Evolutionary conservation across 108 stramenopile species (phyloP).

Genomic region (Cyclotella sp.): DNA sequence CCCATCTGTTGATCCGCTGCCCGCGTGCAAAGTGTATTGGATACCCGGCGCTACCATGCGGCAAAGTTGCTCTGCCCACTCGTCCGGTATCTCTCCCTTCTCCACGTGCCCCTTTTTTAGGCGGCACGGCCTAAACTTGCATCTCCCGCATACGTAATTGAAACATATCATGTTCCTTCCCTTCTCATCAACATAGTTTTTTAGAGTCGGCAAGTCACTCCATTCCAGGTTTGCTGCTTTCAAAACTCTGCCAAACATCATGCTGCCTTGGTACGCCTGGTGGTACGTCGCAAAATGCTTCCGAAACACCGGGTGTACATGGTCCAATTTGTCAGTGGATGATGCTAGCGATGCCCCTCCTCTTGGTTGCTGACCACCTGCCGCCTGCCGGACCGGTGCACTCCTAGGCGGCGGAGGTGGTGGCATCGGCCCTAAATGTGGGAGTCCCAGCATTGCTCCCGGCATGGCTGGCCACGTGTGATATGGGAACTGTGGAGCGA

Average conservation of each 20-base stretch:
- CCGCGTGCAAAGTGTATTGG: neutral
- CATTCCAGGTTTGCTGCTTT: neutral
- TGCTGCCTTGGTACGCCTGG: neutral
- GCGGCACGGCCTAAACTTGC: neutral
- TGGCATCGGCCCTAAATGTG: neutral
- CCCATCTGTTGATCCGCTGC: neutral
- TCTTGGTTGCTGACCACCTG: no score
- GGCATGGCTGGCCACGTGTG: neutral
- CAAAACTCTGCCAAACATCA: neutral
- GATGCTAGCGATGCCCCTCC: neutral
- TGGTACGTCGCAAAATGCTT: neutral
- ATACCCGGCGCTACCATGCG: neutral
- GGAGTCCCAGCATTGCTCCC: neutral
- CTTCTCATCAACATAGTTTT: neutral
- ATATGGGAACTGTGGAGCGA: neutral
- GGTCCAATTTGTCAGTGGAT: neutral
- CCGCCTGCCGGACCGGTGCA: no score
- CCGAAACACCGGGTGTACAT: neutral
- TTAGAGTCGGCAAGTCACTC: neutral
- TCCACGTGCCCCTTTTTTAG: neutral
- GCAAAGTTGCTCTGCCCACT: constrained; percentile 1
- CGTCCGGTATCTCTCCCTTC: neutral
- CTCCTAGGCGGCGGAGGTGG: no score
- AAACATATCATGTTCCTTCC: constrained; percentile 3
- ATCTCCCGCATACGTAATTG: neutral